These are phyloP conservation scores for Starmera pachycereana DNA, from an alignment of 805 yeast species.

Conservation along the genomic window DNA sequence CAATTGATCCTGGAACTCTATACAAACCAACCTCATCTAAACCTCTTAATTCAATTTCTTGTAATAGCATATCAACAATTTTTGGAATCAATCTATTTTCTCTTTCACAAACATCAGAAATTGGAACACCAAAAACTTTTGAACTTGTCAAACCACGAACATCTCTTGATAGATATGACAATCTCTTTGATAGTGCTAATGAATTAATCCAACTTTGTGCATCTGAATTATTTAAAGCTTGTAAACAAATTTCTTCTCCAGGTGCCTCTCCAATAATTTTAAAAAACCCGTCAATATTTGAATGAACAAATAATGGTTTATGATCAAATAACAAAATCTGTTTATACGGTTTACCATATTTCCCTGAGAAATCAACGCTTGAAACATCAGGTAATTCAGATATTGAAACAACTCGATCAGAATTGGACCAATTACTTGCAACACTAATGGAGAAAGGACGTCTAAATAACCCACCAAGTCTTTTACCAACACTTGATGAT, in stretches of 20 bases:
- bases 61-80: constrained; percentile 54
- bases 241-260: constrained; percentile 52
- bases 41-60: constrained; percentile 79
- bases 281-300: constrained; percentile 31
- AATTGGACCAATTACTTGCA: constrained; percentile 24
- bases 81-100: constrained; percentile 55
- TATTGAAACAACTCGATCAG: constrained; percentile 39
- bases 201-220: constrained; percentile 64
- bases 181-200: constrained; percentile 29
- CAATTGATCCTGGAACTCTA: constrained; percentile 59
- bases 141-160: constrained; percentile 30
- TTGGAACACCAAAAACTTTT: constrained; percentile 79
- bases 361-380: constrained; percentile 25
- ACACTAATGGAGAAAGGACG: constrained; percentile 52
- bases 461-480: constrained; percentile 50
- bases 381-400: constrained; percentile 50
- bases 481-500: constrained; percentile 24
- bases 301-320: constrained; percentile 25
- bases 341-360: constrained; percentile 36
- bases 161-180: constrained; percentile 30
- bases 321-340: constrained; percentile 34
- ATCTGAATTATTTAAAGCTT: constrained; percentile 51
- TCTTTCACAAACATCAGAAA: constrained; percentile 62
- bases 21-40: constrained; percentile 86
- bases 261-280: constrained; percentile 30